A percentile compares a stretch with the other conserved stretches of the same genome.
Conservation (phyloP, 164 flowering plant species). For the Stephania japonica region DNA sequence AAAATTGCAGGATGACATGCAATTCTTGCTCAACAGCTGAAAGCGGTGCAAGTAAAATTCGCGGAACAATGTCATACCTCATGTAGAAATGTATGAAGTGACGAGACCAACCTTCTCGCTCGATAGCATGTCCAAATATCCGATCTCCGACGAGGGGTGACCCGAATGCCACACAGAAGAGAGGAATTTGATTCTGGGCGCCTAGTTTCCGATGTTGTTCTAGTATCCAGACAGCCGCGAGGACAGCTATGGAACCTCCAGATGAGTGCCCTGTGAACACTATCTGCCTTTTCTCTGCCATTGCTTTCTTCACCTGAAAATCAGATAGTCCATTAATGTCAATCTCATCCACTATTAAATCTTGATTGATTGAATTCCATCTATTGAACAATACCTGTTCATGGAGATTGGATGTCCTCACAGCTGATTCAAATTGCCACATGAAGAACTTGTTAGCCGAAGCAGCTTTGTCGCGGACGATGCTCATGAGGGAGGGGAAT, state of each 20-base stretch:
- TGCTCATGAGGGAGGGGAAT: conserved; percentile 47
- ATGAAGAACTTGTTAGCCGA: conserved; percentile 46
- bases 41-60: conserved; percentile 50
- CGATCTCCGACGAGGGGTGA: conserved; percentile 62
- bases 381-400: conserved; percentile 31
- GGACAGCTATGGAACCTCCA: conserved; percentile 59
- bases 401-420: conserved; percentile 20
- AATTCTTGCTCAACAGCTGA: conserved; percentile 31
- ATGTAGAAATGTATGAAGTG: conserved; percentile 51
- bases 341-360: neutral
- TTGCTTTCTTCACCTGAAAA: conserved; percentile 49
- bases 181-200: conserved; percentile 7
- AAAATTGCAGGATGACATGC: conserved; percentile 24
- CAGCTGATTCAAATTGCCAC: conserved; percentile 28
- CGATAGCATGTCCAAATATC: conserved; percentile 51
- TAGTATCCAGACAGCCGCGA: conserved; percentile 64
- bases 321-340: neutral
- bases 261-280: conserved; percentile 80
- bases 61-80: conserved; percentile 63
- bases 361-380: neutral
- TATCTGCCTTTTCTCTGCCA: conserved; percentile 34
- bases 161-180: conserved; percentile 68
- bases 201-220: conserved; percentile 28
- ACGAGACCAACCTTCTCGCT: conserved; percentile 63
- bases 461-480: conserved; percentile 43